phyloP scores from a whole-genome alignment of 2,329 filamentous ascomycete species.

The Arachnomyces sp. region DNA sequence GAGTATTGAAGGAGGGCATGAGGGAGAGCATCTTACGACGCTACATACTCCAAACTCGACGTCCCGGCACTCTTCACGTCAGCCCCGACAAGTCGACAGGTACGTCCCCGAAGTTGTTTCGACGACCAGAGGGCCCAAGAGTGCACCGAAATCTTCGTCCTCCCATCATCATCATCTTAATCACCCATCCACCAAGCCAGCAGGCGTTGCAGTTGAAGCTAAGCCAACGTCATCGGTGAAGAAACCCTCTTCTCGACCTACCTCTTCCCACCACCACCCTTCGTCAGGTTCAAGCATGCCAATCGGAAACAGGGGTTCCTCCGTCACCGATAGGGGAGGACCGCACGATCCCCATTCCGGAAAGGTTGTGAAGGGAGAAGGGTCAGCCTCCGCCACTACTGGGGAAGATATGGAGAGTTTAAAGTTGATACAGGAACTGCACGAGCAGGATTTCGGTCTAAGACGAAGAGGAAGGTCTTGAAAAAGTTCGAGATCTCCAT shows the following conservation, averaged over 20 bases:
- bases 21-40: constrained; percentile 20
- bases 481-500: background rate
- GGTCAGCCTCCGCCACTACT: constrained; percentile 19
- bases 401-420: constrained; percentile 36
- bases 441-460: constrained; percentile 39
- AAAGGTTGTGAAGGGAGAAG: constrained; percentile 23
- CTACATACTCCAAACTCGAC: constrained; percentile 32
- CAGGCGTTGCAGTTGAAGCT: background rate
- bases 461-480: constrained; percentile 24
- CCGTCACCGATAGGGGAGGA: constrained; percentile 30
- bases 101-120: constrained; percentile 27
- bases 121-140: constrained; percentile 18
- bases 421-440: constrained; percentile 36
- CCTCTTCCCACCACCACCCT: constrained; percentile 29
- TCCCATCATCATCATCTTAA: constrained; percentile 10
- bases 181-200: no score
- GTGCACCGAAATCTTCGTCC: constrained; percentile 17
- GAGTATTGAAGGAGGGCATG: constrained; percentile 18
- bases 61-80: constrained; percentile 38
- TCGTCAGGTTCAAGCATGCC: no score
- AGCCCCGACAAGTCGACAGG: constrained; percentile 33
- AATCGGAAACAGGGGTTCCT: constrained; percentile 22
- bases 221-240: constrained; percentile 18
- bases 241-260: constrained; percentile 28
- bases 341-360: constrained; percentile 17